phyloP scores from a whole-genome alignment of 257 asterid species.

The Sherardia arvensis region DNA sequence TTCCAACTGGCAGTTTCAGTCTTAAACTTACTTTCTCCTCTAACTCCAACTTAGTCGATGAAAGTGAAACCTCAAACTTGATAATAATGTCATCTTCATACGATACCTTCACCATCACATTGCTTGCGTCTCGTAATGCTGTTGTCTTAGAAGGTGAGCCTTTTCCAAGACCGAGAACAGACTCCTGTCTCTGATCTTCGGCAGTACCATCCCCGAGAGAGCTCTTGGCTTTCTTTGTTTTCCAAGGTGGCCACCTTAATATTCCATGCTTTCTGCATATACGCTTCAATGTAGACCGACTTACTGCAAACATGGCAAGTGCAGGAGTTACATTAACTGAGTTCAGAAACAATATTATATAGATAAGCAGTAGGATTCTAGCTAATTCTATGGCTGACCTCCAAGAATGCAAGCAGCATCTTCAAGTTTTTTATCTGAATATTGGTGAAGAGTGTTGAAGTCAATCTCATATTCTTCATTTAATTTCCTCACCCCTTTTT shows the following conservation, averaged over 20 bases:
- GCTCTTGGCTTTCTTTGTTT: not conserved
- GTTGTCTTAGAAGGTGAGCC: not conserved
- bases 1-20: not conserved
- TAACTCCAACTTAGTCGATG: not conserved
- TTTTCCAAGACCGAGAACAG: not conserved
- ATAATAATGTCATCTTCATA: not conserved
- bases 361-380: not conserved
- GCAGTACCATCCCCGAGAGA: not conserved
- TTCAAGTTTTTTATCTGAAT: slow-evolving; percentile 2
- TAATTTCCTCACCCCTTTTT: not conserved
- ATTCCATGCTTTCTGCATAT: slow-evolving; percentile 9
- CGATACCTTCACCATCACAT: not conserved
- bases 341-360: not conserved
- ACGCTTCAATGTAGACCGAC: slow-evolving; percentile 9
- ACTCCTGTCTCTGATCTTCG: not conserved
- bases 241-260: slow-evolving; percentile 1
- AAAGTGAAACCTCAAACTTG: not conserved
- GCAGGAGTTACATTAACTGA: not conserved
- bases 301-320: not conserved
- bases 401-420: slow-evolving; percentile 7
- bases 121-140: not conserved
- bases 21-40: not conserved
- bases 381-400: not conserved
- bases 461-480: slow-evolving; percentile 1
- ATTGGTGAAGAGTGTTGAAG: slow-evolving; percentile 3